Conservation (phyloP, 2,329 filamentous ascomycete genomes). For the Calonectria hawksworthii region DNA sequence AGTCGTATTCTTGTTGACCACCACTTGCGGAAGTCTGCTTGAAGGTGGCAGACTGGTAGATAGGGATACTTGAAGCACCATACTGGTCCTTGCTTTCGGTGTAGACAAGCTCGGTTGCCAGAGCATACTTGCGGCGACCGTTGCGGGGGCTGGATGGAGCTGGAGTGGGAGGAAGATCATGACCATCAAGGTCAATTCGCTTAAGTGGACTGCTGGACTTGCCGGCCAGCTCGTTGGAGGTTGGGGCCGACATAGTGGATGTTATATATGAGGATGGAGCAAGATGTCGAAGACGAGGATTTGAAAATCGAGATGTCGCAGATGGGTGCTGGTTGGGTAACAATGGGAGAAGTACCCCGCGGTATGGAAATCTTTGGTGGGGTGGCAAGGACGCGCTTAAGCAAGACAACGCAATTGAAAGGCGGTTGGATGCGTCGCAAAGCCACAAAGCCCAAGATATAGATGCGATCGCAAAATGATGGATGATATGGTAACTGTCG, state of each 20-base stretch:
- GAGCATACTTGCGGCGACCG: conserved; percentile 86
- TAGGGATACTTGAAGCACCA: conserved; percentile 94
- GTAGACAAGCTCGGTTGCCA: conserved; percentile 96
- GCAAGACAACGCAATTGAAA: conserved; percentile 4
- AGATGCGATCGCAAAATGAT: not conserved
- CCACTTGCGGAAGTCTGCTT: conserved; percentile 88
- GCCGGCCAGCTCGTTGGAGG: conserved; percentile 44
- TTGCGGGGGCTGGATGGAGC: conserved; percentile 91
- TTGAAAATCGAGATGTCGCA: not conserved
- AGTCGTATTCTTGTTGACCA: conserved; percentile 92
- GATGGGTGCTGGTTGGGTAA: not conserved
- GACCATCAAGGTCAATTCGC: conserved; percentile 84
- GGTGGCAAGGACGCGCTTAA: not conserved
- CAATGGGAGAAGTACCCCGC: conserved; percentile 15
- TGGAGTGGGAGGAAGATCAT: conserved; percentile 90
- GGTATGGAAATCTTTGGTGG: not conserved
- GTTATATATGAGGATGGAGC: not conserved
- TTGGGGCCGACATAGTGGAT: conserved; percentile 39
- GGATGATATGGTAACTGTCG: not conserved
- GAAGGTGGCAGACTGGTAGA: conserved; percentile 99
- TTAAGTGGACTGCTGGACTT: conserved; percentile 59
- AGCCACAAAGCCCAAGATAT: not conserved
- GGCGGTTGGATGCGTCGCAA: not conserved
- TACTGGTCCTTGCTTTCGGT: conserved; percentile 98
- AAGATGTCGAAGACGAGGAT: not conserved